Conservation (phyloP, 1,284 basidiomycete genomes). For the Inonotus obliquus region DNA sequence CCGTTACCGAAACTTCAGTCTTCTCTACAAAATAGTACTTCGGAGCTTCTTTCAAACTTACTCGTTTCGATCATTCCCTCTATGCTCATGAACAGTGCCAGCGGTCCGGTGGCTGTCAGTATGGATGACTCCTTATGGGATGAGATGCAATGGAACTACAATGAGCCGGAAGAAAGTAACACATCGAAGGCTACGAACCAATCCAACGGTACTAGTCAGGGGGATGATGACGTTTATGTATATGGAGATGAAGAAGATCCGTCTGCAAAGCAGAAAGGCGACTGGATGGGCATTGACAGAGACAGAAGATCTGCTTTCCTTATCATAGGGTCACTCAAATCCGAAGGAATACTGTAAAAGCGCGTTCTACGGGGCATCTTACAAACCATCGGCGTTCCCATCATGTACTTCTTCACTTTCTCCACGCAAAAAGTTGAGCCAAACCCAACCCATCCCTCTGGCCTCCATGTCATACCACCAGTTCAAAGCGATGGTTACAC, state of each 20-base stretch:
- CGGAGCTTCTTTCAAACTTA: conserved; percentile 66
- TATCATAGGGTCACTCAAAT: conserved; percentile 67
- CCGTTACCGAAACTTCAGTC: conserved; percentile 62
- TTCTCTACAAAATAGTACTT: conserved; percentile 54
- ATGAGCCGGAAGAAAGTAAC: conserved; percentile 42
- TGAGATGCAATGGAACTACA: conserved; percentile 67
- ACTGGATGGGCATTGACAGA: conserved; percentile 72
- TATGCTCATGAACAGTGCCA: conserved; percentile 59
- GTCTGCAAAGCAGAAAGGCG: conserved; percentile 40
- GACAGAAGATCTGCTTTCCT: conserved; percentile 72
- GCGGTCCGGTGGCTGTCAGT: conserved; percentile 66
- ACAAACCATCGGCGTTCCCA: conserved; percentile 12
- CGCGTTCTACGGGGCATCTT: background rate
- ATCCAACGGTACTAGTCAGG: conserved; percentile 7
- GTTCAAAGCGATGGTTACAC: conserved; percentile 72
- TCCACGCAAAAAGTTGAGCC: conserved; percentile 58
- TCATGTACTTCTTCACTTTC: conserved; percentile 26
- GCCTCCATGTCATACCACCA: conserved; percentile 87
- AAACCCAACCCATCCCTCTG: conserved; percentile 62
- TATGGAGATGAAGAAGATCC: conserved; percentile 48
- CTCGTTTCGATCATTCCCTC: conserved; percentile 69
- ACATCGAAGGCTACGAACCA: conserved; percentile 24
- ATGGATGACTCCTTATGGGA: conserved; percentile 73
- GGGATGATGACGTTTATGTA: conserved; percentile 47
- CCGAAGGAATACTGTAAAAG: conserved; percentile 59